phyloP scores from a whole-genome alignment of 768 basidiomycete genomes.

The Serpula lacrymans region DNA sequence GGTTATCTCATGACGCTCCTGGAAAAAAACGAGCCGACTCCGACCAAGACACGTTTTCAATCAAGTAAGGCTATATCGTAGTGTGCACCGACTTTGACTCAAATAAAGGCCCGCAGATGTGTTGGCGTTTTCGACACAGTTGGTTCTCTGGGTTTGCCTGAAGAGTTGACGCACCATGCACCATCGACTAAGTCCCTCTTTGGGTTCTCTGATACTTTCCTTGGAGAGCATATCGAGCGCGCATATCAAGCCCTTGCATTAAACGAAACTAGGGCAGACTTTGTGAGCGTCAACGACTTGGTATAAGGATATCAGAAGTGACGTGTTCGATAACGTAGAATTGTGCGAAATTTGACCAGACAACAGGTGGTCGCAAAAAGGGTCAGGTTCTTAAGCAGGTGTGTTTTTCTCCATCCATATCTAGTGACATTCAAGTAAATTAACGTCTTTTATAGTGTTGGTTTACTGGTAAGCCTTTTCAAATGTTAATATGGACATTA shows the following conservation, averaged over 20 bases:
- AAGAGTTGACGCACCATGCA: constrained; percentile 50
- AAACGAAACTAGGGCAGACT: constrained; percentile 64
- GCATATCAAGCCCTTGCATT: constrained; percentile 72
- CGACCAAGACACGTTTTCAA: constrained; percentile 46
- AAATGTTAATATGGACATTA: not conserved
- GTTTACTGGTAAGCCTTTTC: constrained; percentile 59
- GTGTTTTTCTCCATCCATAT: constrained; percentile 9
- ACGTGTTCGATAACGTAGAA: constrained; percentile 34
- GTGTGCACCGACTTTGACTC: constrained; percentile 1
- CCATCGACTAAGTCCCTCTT: constrained; percentile 49
- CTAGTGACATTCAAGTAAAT: not conserved
- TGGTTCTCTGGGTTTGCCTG: constrained; percentile 68
- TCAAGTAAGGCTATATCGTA: constrained; percentile 46
- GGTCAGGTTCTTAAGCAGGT: constrained; percentile 64
- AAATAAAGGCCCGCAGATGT: constrained; percentile 37
- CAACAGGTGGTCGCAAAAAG: constrained; percentile 45
- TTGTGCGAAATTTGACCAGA: constrained; percentile 63
- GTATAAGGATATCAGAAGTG: not conserved
- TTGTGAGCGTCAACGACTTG: constrained; percentile 40
- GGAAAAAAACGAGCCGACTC: constrained; percentile 52
- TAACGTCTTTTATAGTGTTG: constrained; percentile 48
- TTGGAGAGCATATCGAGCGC: constrained; percentile 61
- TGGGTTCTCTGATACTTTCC: constrained; percentile 56
- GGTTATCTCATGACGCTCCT: constrained; percentile 48
- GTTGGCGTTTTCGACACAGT: constrained; percentile 79